Percentiles rank a stretch among this genome's conserved stretches.
These are phyloP conservation scores for Rhodomyrtus tomentosa DNA, from an alignment of 345 rosid species.

Conservation along the genomic window DNA sequence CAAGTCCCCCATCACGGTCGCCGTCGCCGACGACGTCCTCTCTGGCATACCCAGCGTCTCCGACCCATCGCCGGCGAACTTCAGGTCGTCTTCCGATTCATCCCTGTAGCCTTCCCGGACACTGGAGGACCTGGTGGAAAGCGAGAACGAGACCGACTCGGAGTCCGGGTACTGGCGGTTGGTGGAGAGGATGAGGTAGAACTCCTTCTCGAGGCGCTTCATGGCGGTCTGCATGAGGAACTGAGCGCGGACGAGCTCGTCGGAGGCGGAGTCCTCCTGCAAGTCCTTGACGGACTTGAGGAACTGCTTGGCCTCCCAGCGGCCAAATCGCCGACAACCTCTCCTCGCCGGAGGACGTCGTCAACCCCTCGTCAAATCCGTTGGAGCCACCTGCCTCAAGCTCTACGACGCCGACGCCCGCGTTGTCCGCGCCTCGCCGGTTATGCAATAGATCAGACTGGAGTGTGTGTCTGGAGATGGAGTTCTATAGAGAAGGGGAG, in stretches of 20 bases:
- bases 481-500: no score
- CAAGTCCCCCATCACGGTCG: conserved; percentile 32
- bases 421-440: no score
- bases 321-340: no score
- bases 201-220: conserved; percentile 62
- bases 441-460: no score
- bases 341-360: no score
- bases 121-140: conserved; percentile 25
- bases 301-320: conserved; percentile 41
- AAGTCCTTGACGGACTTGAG: conserved; percentile 29
- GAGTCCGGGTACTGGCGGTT: conserved; percentile 37
- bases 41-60: conserved; percentile 7
- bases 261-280: conserved; percentile 31
- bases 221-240: conserved; percentile 46
- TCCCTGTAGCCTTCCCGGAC: conserved; percentile 10
- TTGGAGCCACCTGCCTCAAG: no score
- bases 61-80: not conserved
- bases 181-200: conserved; percentile 43
- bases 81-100: conserved; percentile 7
- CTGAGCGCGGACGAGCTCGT: conserved; percentile 45
- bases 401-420: no score
- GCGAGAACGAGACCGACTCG: conserved; percentile 40
- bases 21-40: conserved; percentile 8
- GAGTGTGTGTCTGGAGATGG: no score
- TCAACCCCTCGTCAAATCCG: no score